Conservation (phyloP, 2,329 filamentous ascomycete genomes). For the Colletotrichum coccodes region DNA sequence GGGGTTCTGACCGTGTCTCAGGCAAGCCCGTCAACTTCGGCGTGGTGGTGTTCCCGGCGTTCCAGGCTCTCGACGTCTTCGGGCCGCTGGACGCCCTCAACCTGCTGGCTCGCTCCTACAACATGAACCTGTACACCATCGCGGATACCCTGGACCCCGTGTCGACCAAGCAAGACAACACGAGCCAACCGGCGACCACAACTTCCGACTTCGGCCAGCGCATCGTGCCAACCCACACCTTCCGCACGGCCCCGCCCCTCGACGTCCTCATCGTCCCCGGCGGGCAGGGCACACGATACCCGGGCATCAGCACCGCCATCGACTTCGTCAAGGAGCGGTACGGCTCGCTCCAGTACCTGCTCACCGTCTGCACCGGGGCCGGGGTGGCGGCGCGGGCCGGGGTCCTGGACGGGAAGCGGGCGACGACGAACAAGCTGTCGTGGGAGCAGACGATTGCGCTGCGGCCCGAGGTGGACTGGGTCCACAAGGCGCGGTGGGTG, state of each 20-base stretch:
- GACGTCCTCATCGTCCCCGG: constrained; percentile 68
- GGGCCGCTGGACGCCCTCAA: constrained; percentile 49
- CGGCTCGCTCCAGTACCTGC: constrained; percentile 54
- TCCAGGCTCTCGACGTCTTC: constrained; percentile 49
- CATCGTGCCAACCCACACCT: constrained; percentile 49
- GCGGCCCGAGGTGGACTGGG: constrained; percentile 59
- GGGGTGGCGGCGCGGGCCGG: constrained; percentile 61
- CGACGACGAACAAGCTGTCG: constrained; percentile 67
- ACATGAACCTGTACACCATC: constrained; percentile 34
- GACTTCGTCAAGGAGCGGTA: constrained; percentile 51
- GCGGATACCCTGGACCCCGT: constrained; percentile 32
- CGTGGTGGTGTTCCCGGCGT: constrained; percentile 47
- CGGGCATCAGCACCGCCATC: constrained; percentile 43
- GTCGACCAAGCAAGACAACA: constrained; percentile 15
- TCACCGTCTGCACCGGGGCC: constrained; percentile 69
- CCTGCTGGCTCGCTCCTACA: constrained; percentile 32
- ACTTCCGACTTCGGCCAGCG: constrained; percentile 28
- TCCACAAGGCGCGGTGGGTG: constrained; percentile 66
- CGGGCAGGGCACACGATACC: constrained; percentile 53
- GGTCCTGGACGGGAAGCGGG: constrained; percentile 60
- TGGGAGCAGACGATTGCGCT: constrained; percentile 53
- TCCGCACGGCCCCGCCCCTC: constrained; percentile 53
- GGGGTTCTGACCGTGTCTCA: background rate
- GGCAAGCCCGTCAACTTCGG: constrained; percentile 38
- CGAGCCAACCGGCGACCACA: background rate